These are phyloP conservation scores for Vitis rupestris DNA, from an alignment of 164 flowering plant genomes.

Conservation along the genomic window DNA sequence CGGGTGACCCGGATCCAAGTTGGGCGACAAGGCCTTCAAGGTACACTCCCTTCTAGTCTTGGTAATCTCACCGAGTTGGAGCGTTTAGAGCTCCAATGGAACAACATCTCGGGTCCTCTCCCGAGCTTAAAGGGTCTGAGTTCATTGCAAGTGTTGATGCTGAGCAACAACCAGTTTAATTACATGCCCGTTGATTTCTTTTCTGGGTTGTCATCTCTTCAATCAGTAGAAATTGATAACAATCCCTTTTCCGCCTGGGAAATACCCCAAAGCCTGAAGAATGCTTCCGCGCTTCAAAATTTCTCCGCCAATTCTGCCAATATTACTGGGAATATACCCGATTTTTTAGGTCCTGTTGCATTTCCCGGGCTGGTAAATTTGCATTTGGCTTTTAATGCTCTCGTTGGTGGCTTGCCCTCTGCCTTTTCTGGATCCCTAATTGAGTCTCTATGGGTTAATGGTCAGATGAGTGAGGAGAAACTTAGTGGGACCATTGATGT, in stretches of 20 bases:
- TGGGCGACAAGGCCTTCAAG: slow-evolving; percentile 46
- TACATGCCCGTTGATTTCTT: slow-evolving; percentile 75
- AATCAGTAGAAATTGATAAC: slow-evolving; percentile 52
- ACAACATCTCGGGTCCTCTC: slow-evolving; percentile 65
- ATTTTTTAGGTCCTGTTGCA: slow-evolving; percentile 47
- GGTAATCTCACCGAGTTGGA: slow-evolving; percentile 44
- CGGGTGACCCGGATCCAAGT: slow-evolving; percentile 78
- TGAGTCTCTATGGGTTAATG: slow-evolving; percentile 85
- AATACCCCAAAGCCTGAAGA: slow-evolving; percentile 55
- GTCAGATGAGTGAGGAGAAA: slow-evolving; percentile 41
- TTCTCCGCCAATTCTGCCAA: slow-evolving; percentile 87
- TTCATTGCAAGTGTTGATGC: slow-evolving; percentile 52
- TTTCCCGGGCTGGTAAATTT: slow-evolving; percentile 61
- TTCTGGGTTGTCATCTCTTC: slow-evolving; percentile 51
- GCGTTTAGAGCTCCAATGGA: slow-evolving; percentile 67
- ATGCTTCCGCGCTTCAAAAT: slow-evolving; percentile 58
- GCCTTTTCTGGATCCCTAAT: slow-evolving; percentile 52
- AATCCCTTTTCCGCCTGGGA: slow-evolving; percentile 69
- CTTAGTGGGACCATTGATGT: slow-evolving; percentile 68
- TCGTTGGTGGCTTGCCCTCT: slow-evolving; percentile 66
- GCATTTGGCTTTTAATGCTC: slow-evolving; percentile 62
- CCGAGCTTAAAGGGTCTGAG: slow-evolving; percentile 67
- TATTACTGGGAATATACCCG: slow-evolving; percentile 61
- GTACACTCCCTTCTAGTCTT: slow-evolving; percentile 61
- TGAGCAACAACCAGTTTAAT: slow-evolving; percentile 57